These are phyloP conservation scores for Noccaea caerulescens DNA, from an alignment of 345 rosid species.

Conservation along the genomic window DNA sequence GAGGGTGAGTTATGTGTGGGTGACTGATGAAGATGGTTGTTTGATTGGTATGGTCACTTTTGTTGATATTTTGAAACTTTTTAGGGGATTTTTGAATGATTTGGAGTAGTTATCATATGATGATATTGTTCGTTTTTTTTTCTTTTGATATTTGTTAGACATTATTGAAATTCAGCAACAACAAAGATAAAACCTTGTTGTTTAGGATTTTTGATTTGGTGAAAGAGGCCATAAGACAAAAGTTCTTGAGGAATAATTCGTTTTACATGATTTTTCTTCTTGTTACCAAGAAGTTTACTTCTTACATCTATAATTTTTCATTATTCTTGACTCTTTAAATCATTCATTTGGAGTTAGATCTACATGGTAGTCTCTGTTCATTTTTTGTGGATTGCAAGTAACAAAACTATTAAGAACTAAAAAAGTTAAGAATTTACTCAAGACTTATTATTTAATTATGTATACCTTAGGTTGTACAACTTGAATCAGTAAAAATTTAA, in stretches of 20 bases:
- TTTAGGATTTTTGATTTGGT: background rate
- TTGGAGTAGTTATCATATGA: no score
- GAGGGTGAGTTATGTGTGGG: conserved; percentile 92
- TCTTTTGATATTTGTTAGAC: no score
- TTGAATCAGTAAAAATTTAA: conserved; percentile 1
- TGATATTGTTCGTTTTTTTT: no score
- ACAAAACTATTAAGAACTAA: background rate
- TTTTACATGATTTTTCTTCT: background rate
- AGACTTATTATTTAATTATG: background rate
- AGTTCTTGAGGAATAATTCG: conserved; percentile 16
- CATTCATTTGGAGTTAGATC: no score
- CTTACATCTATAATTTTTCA: no score
- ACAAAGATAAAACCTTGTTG: background rate
- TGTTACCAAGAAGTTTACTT: no score
- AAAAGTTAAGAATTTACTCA: background rate
- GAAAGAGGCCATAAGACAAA: background rate
- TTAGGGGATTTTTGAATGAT: conserved; percentile 58
- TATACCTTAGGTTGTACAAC: background rate
- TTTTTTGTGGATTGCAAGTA: background rate
- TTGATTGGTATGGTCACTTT: conserved; percentile 88
- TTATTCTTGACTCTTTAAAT: no score
- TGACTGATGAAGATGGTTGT: conserved; percentile 75
- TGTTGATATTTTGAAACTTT: conserved; percentile 61
- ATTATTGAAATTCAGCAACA: no score
- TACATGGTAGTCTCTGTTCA: no score